phyloP scores from a whole-genome alignment of 768 basidiomycete genomes.

The Leucogyrophana mollusca region DNA sequence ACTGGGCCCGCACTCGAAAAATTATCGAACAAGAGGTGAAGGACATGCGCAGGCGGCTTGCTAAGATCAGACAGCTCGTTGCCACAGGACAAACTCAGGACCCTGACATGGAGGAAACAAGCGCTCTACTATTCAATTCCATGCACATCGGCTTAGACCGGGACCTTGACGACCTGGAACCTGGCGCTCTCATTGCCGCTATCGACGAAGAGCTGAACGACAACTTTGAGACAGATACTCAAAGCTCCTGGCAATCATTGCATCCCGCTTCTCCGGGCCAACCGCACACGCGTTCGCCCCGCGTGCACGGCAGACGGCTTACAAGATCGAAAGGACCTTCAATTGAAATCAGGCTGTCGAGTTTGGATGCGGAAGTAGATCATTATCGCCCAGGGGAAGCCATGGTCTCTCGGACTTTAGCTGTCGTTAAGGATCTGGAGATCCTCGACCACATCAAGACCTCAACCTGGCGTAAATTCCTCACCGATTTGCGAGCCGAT shows the following conservation, averaged over 20 bases:
- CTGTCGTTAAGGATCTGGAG: constrained; percentile 72
- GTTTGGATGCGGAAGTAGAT: constrained; percentile 65
- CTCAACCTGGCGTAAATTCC: constrained; percentile 97
- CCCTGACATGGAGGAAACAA: constrained; percentile 66
- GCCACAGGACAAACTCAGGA: constrained; percentile 88
- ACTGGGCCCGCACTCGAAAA: constrained; percentile 85
- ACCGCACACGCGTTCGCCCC: constrained; percentile 30
- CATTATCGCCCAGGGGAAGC: constrained; percentile 54
- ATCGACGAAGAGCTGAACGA: constrained; percentile 90
- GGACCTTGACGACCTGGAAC: constrained; percentile 71
- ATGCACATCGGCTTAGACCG: constrained; percentile 89
- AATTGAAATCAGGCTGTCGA: constrained; percentile 79
- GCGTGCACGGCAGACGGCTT: constrained; percentile 57
- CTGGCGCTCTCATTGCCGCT: constrained; percentile 77
- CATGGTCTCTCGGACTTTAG: constrained; percentile 63
- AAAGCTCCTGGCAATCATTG: constrained; percentile 92
- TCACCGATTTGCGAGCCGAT: constrained; percentile 83
- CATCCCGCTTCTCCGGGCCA: constrained; percentile 48
- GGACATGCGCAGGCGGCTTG: constrained; percentile 81
- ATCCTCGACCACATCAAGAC: constrained; percentile 98
- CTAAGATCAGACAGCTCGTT: constrained; percentile 88
- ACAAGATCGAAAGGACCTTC: constrained; percentile 74
- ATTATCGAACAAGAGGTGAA: constrained; percentile 86
- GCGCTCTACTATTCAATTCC: constrained; percentile 87
- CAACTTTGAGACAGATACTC: constrained; percentile 68